phyloP scores from a whole-genome alignment of 306 rosid genomes.

The Cercis canadensis region DNA sequence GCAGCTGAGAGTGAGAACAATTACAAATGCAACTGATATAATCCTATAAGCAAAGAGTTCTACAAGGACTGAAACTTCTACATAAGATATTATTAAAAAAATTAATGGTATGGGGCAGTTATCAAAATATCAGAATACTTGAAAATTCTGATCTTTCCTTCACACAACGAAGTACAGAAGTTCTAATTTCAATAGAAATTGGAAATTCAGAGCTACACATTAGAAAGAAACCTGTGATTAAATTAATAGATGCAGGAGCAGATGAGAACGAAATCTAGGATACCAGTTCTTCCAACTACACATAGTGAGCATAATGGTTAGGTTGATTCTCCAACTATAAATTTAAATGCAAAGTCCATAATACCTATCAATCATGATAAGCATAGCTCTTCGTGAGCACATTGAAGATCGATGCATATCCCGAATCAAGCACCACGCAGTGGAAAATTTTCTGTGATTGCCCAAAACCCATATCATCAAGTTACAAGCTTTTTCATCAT shows the following conservation, averaged over 20 bases:
- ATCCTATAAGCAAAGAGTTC: not conserved
- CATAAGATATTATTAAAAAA: not conserved
- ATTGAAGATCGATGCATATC: constrained; percentile 69
- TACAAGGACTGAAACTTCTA: too few species aligned
- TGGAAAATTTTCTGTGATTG: constrained; percentile 63
- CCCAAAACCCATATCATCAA: constrained; percentile 89
- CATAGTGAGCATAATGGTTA: not conserved
- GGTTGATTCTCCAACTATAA: too few species aligned
- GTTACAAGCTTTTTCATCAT: constrained; percentile 67
- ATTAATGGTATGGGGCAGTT: too few species aligned
- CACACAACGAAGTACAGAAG: not conserved
- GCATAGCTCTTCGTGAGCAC: constrained; percentile 71
- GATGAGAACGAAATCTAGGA: not conserved
- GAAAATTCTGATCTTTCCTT: not conserved
- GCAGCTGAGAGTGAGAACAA: not conserved
- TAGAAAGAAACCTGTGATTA: not conserved
- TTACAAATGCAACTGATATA: not conserved
- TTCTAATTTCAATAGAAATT: not conserved
- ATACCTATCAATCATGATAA: constrained; percentile 87
- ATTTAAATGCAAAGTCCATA: not conserved
- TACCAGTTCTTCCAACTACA: not conserved
- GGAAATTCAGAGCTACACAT: not conserved
- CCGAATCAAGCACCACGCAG: constrained; percentile 81
- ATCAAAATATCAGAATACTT: not conserved
- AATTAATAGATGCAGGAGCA: not conserved